Base-by-base conservation (phyloP, 331 rosid species). In the Saraca asoca region DNA sequence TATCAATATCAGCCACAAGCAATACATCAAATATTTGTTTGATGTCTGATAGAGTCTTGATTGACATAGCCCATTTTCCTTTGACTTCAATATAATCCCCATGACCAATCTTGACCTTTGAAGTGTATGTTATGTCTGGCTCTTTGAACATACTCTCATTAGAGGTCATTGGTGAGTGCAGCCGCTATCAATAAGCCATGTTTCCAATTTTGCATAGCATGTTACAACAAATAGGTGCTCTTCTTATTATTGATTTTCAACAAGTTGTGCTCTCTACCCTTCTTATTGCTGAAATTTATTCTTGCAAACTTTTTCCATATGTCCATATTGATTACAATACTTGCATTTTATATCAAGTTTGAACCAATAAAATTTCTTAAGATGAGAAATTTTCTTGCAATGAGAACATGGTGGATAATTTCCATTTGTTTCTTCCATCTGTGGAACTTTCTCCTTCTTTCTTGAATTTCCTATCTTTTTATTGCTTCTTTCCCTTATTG, bases 141-240 rank as follows among this genome's bases (percentile, higher is more conserved):
- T 61, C 51, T 13, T 43, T 61, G 9, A 61, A 61, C 3, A 43
- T 2, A 2, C 11, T 6, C 0, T 12, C 19, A 18, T 43, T 48
- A 42, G 12, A 42, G 12, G 53, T 42, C 52, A 20, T 42, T 61
- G 66, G n/a, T 12, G 35, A 41, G 51, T 42, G 7, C 66, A 42
- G 9, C 51, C 38, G 42, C 37, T 19, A 4, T 60, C 37, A 24
- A 46, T 46, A 5, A 63, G 39, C 43, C 56, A 46, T 5, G 1
- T 33, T 33, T 0, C 17, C 29, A 11, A 9, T 46, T 14, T 14
- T 1, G 16, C 10, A 62, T 41, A 62, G 5, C 31, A 29, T 0
- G 31, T 45, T 44, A n/a, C n/a, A n/a, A n/a, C n/a, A n/a, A n/a
- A n/a, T n/a, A n/a, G n/a, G n/a, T n/a, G n/a, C n/a, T n/a, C 43